These are phyloP conservation scores for Pistacia vera DNA, from an alignment of 345 rosid genomes.

Conservation along the genomic window DNA sequence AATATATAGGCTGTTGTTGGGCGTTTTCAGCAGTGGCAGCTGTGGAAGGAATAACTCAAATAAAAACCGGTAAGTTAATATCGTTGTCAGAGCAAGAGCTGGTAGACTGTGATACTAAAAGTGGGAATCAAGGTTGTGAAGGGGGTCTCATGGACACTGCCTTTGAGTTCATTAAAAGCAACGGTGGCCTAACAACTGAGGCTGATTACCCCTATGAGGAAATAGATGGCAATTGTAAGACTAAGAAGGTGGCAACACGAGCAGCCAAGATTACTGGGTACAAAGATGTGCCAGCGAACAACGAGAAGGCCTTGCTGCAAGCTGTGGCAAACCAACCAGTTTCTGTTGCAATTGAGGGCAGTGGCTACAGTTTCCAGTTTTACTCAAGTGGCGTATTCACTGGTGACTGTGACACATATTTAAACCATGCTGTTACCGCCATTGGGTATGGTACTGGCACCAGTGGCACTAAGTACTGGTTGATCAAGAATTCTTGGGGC, in stretches of 20 bases:
- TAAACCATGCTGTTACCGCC: constrained; percentile 48
- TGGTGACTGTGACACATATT: constrained; percentile 37
- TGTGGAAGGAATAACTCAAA: constrained; percentile 49
- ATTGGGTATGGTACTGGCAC: constrained; percentile 56
- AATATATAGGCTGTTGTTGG: constrained; percentile 55
- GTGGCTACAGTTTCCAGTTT: constrained; percentile 32
- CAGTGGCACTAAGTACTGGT: constrained; percentile 54
- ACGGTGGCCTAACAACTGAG: constrained; percentile 53
- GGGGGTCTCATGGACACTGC: constrained; percentile 49
- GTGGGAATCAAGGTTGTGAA: constrained; percentile 37
- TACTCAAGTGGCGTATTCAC: constrained; percentile 48
- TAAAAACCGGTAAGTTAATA: constrained; percentile 42
- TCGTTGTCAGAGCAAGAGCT: constrained; percentile 70
- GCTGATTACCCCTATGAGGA: constrained; percentile 41
- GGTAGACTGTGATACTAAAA: constrained; percentile 42
- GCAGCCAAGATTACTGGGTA: constrained; percentile 40
- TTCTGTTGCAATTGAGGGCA: constrained; percentile 40
- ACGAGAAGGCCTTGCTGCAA: constrained; percentile 43
- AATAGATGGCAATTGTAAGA: constrained; percentile 37
- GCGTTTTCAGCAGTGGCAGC: constrained; percentile 68
- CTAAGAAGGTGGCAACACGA: neutral
- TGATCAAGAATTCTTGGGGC: constrained; percentile 74
- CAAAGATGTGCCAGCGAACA: constrained; percentile 39
- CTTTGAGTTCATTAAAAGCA: constrained; percentile 37
- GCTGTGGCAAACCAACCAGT: constrained; percentile 62